These are phyloP conservation scores for Luffa aegyptiaca DNA, from an alignment of 306 rosid species.

Conservation along the genomic window DNA sequence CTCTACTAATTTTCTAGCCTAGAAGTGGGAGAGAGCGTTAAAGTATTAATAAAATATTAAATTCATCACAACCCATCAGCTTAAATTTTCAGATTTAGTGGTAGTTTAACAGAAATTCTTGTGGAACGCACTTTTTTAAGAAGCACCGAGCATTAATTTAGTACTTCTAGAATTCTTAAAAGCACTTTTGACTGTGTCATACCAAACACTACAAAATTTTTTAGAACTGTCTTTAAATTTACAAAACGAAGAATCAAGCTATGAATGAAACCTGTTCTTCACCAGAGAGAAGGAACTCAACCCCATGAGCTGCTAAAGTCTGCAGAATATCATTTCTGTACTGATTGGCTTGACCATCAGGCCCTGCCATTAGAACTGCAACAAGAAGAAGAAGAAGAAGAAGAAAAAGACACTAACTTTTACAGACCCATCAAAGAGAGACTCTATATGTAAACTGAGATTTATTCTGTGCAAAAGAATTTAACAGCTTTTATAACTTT, in stretches of 20 bases:
- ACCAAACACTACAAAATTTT: neutral
- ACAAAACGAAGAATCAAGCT: neutral
- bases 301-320: slow-evolving; percentile 53
- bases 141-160: neutral
- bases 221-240: neutral
- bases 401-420: neutral
- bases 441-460: neutral
- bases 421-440: neutral
- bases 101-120: too few species aligned
- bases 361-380: slow-evolving; percentile 41
- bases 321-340: slow-evolving; percentile 30
- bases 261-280: slow-evolving; percentile 51
- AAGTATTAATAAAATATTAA: neutral
- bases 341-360: slow-evolving; percentile 23
- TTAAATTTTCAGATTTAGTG: too few species aligned
- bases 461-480: neutral
- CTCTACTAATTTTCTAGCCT: too few species aligned
- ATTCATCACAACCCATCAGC: too few species aligned
- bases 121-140: neutral
- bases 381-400: neutral
- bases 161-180: neutral
- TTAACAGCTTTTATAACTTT: neutral
- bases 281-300: slow-evolving; percentile 58
- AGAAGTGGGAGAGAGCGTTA: too few species aligned
- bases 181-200: neutral